Evolutionary conservation across 2,329 filamentous ascomycete species (phyloP), one percentile per base, ranked within the genome.

Genomic region (Pezicula rhizophila): DNA sequence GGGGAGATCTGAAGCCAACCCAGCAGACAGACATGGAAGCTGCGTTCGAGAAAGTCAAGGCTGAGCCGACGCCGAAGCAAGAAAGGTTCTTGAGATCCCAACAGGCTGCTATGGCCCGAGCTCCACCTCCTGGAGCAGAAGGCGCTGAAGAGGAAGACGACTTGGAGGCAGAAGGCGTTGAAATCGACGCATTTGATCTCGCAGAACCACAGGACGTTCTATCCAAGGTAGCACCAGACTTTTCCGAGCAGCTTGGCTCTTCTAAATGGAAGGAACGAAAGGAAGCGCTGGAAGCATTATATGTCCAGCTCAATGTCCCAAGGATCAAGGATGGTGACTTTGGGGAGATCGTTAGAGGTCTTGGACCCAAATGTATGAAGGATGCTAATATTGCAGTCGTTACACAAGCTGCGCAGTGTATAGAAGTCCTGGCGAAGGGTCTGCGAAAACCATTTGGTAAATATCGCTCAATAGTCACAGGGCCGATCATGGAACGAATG

Each of bases 231-330:
- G 87, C 92, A 0, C 80, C 82, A 35, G 84, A 90, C 64, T 91
- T 96, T 56, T 78, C 81, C 56, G 93, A 99, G 18, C 83, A 86
- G 51, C 72, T 99, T 26, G 85, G 79, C 0, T 97, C 92, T 8
- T 85, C 91, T 0, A 99, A 99, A 66, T 99, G 93, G 93, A 99
- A 99, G 65, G 95, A 99, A 58, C 79, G 93, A 53, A 99, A 99
- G 68, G 93, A 99, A 58, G 89, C 88, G 0, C 76, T 97, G 3
- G 93, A 99, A 52, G 89, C 81, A 8, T 76, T 96, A 0, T 85
- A 84, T 58, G 79, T 79, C 12, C 77, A 82, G 3, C 69, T 95
- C 48, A 95, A 95, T 59, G 85, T 95, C 37, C 90, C 92, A 12
- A 80, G 85, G 53, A 96, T 99, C 66, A 95, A 96, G 67, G 92